Base-by-base conservation (phyloP, 2,329 filamentous ascomycete species). In the Cladosporium sp. region DNA sequence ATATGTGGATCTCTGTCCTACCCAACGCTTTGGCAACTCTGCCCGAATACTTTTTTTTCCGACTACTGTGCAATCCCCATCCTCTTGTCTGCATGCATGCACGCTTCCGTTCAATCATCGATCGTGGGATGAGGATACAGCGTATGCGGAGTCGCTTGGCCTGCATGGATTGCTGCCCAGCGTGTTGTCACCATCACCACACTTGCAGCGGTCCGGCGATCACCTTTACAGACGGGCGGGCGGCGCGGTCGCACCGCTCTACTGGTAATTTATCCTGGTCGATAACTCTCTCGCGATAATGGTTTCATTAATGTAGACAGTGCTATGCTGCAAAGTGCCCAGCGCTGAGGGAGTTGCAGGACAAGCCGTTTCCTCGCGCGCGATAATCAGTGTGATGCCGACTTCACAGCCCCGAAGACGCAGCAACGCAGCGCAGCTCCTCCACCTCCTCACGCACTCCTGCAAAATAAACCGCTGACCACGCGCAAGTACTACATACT, bases 241-340 rank as follows among this genome's bases (percentile, higher is more conserved):
- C 52, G 52, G 52, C 31, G 31, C 52, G 52, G 52, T 55, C 52
- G 52, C 52, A 55, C 52, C 29, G 29, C 29, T n/a, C 52, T 55
- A 21, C 52, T 55, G 52, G 52, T 55, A 55, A 55, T 55, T 12
- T 55, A 55, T 55, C 52, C 52, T 33, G 28, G 52, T 55, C 52
- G 28, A 55, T 55, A 55, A 12, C 2, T 31, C 29, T 26, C 28
- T n/a, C 52, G 52, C 52, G 52, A 55, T 55, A 55, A 55, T 55
- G 40, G 21, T 29, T 52, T 29, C 52, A 55, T 55, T 33, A 55
- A 55, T 55, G 52, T 31, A 55, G 26, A 21, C 52, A 55, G 28
- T n/a, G 28, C 29, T 55, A 55, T 55, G 52, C n/a, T 10, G n/a
- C 7, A 46, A 46, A 46, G 40, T 46, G 40, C 40, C 40, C 40